Base-by-base conservation (phyloP, 1,284 basidiomycete genomes). In the Chalciporus sp. region DNA sequence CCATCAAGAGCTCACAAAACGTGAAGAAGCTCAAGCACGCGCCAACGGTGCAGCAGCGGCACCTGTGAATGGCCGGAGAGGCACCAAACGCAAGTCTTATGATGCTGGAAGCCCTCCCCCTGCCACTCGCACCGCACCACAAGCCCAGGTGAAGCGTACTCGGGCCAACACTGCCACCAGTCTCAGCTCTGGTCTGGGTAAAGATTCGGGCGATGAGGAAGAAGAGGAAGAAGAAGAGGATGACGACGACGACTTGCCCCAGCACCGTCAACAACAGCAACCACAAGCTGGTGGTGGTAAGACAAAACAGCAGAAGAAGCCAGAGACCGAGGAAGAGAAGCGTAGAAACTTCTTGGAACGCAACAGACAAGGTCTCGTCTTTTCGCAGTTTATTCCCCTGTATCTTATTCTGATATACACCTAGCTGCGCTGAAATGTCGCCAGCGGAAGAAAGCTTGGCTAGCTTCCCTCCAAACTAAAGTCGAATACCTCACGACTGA, bases 361-460 rank as follows among this genome's bases (percentile, higher is more conserved):
- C 57, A 98, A 97, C 70, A 80, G 95, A 65, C 95, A 97, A 81
- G 94, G 94, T 95, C 45, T 43, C 53, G 23, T 47, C n/a, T 42
- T 28, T 23, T 16, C 19, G 44, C n/a, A 47, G 33, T 49, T 39
- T 28, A 45, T 42, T 23, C 47, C 42, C 27, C 50, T 39, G 27
- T 33, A 51, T 27, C 27, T 3, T 41, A 27, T 52, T 37, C 53
- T 60, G 44, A 61, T 49, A 9, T 28, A 26, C 51, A 6, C 55
- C 7, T 67, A 96, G 96, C 96, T 55, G 96, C 96, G 4, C 85
- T 98, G 66, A 99, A 99, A 76, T 99, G 97, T 73, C 92, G 96
- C 39, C 96, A 99, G 71, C 88, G 96, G 52, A 99, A 99, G 74
- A 99, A 99, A 75, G 94, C 94, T 7, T 99, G 97, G 96, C 83